These are phyloP conservation scores for Wickerhamia fluorescens DNA, from an alignment of 805 yeast species.

Conservation along the genomic window DNA sequence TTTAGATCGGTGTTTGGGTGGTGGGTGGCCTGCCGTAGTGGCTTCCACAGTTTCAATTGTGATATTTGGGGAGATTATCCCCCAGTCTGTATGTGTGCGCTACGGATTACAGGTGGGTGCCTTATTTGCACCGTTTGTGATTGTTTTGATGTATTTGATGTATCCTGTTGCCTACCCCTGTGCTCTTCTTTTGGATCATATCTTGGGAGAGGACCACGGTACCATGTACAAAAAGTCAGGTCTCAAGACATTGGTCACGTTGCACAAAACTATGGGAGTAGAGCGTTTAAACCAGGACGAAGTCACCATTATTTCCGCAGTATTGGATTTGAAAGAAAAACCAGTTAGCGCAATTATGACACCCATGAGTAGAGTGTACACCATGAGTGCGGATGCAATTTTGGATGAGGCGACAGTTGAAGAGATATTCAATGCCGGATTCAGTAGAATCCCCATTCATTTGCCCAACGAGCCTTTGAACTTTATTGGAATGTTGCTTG, in stretches of 20 bases:
- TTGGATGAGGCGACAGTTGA: constrained; percentile 81
- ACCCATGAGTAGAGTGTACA: constrained; percentile 83
- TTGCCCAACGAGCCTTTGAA: constrained; percentile 82
- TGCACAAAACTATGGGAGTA: constrained; percentile 92
- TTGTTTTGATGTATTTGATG: constrained; percentile 76
- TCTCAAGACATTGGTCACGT: constrained; percentile 83
- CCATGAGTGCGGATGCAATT: constrained; percentile 76
- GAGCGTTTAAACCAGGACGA: constrained; percentile 92
- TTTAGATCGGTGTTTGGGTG: constrained; percentile 86
- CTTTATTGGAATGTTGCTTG: constrained; percentile 92
- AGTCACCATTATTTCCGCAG: constrained; percentile 92
- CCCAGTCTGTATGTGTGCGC: constrained; percentile 88
- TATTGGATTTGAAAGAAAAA: constrained; percentile 87
- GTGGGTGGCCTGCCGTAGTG: constrained; percentile 96
- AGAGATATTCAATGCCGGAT: constrained; percentile 88
- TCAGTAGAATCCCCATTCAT: constrained; percentile 90
- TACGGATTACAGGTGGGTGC: constrained; percentile 92
- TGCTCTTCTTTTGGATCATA: constrained; percentile 70
- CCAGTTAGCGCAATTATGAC: constrained; percentile 87
- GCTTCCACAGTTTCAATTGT: constrained; percentile 91
- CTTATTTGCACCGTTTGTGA: constrained; percentile 81
- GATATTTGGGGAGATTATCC: constrained; percentile 92
- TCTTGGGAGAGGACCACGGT: constrained; percentile 94
- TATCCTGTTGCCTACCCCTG: constrained; percentile 92
- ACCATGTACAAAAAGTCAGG: constrained; percentile 91